A percentile compares a stretch with the other conserved stretches of the same genome.
These are phyloP conservation scores for Penicillium palitans DNA, from an alignment of 2,329 filamentous ascomycete genomes.

Conservation along the genomic window DNA sequence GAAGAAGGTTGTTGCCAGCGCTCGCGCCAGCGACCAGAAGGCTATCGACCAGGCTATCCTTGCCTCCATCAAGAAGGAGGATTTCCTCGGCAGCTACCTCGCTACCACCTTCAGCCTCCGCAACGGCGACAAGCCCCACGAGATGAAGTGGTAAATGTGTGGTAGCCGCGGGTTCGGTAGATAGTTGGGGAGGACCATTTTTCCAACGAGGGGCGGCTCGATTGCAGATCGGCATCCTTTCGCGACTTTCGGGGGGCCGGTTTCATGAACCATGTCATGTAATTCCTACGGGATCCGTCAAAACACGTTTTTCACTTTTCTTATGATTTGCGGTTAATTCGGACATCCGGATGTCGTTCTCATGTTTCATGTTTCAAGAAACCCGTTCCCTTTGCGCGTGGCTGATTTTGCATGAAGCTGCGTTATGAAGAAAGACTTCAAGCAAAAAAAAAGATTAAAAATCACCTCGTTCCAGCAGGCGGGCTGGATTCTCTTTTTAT, in stretches of 20 bases:
- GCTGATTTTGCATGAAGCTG: conserved; percentile 37
- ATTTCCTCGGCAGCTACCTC: conserved; percentile 90
- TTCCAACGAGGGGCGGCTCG: conserved; percentile 39
- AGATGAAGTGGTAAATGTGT: conserved; percentile 93
- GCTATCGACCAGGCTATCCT: conserved; percentile 94
- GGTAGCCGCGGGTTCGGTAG: conserved; percentile 44
- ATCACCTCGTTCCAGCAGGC: conserved; percentile 38
- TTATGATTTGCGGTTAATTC: conserved; percentile 38
- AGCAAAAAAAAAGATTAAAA: conserved; percentile 38
- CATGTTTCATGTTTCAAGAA: conserved; percentile 32
- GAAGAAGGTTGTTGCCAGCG: conserved; percentile 96
- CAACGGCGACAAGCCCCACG: conserved; percentile 99
- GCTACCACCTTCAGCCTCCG: conserved; percentile 95
- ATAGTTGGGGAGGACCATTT: conserved; percentile 42
- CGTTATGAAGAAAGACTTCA: conserved; percentile 36
- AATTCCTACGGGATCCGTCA: conserved; percentile 41
- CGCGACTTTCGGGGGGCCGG: conserved; percentile 34
- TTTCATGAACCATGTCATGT: conserved; percentile 42
- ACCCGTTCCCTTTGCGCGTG: conserved; percentile 30
- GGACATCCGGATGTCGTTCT: conserved; percentile 35
- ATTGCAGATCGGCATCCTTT: conserved; percentile 36
- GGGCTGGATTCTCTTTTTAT: conserved; percentile 37
- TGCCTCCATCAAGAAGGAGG: conserved; percentile 97
- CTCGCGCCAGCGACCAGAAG: conserved; percentile 96
- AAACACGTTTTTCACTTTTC: conserved; percentile 29